A percentile compares a stretch with the other conserved stretches of the same genome.
Evolutionary conservation across 169 alveolate genomes (phyloP).

Genomic region (Hepatocystis sp.): DNA sequence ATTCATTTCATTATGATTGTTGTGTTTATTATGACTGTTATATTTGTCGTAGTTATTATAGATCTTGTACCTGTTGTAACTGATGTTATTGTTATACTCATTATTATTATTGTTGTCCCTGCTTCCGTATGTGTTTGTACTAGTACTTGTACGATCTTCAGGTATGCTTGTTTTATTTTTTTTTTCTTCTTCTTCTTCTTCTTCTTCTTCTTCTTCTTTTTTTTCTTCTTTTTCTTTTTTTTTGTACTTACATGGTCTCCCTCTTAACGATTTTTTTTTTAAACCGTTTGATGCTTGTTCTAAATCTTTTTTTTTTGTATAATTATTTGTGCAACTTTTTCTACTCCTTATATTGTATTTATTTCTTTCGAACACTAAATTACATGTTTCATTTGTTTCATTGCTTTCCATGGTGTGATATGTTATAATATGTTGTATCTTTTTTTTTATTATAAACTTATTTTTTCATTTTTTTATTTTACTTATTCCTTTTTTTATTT

Average conservation of each 20-base stretch:
- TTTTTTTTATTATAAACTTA: too few relatives aligned
- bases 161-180: neutral
- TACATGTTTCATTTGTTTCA: too few relatives aligned
- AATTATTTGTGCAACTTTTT: conserved; percentile 12
- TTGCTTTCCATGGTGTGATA: too few relatives aligned
- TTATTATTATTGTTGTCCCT: conserved; percentile 1
- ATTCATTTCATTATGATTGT: too few relatives aligned
- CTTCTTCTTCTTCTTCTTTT: neutral
- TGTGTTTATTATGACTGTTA: neutral
- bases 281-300: neutral
- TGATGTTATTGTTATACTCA: neutral
- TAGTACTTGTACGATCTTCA: neutral
- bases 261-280: conserved; percentile 22
- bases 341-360: conserved; percentile 29
- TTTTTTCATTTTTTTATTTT: neutral
- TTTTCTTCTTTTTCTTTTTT: conserved; percentile 23
- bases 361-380: conserved; percentile 2
- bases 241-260: conserved; percentile 12
- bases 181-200: too few relatives aligned
- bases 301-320: conserved; percentile 34
- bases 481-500: neutral
- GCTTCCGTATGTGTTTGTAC: neutral
- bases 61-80: neutral
- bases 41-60: neutral
- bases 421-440: too few relatives aligned